Evolutionary conservation across 169 alveolate species (phyloP), one percentile per base, ranked within the genome.

Genomic region (Ichthyophthirius multifiliis): DNA sequence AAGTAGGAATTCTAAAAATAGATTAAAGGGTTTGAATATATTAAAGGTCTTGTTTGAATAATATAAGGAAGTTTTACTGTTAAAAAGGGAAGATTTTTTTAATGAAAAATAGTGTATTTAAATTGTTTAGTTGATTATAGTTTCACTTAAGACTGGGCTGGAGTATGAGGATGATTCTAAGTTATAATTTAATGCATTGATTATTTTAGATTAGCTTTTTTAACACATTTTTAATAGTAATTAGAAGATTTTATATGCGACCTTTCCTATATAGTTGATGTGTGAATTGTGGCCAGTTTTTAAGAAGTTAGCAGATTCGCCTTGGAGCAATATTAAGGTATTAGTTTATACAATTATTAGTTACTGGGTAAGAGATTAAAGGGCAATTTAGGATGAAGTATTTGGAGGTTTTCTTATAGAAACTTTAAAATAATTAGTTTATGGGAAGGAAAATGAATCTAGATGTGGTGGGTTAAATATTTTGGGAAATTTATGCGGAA

Each of bases 401-500:
- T 55, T 55, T 55, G 23, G 23, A 23, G 13, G 41, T 27, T 20
- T 27, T 55, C 31, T 55, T n/a, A 55, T 55, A 15, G 31, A 55
- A 15, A 55, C 71, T 23, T n/a, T 55, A 10, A 12, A 55, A 55
- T 27, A 43, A 43, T 43, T 87, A 5, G 83, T 87, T 2, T 39
- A 76, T 4, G 44, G 83, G 44, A 87, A 83, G 34, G 93, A 87
- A 73, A 55, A 81, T 16, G 93, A 87, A 47, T 75, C 82, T 5
- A 87, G 82, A 46, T 85, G 89, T 16, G 92, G 92, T 0, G 92
- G 92, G 1, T 75, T 87, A 15, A 87, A 87, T 48, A 87, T 87
- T 55, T 73, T 87, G 7, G 92, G 92, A 0, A 81, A 87, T 20
- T 34, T 87, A 34, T 87, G 92, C 46, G 92, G 92, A 6, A 45